A percentile compares a stretch with the other conserved stretches of the same genome.
phyloP scores from a whole-genome alignment of 208 protist genomes.

The Trypanosomatidae sp. region DNA sequence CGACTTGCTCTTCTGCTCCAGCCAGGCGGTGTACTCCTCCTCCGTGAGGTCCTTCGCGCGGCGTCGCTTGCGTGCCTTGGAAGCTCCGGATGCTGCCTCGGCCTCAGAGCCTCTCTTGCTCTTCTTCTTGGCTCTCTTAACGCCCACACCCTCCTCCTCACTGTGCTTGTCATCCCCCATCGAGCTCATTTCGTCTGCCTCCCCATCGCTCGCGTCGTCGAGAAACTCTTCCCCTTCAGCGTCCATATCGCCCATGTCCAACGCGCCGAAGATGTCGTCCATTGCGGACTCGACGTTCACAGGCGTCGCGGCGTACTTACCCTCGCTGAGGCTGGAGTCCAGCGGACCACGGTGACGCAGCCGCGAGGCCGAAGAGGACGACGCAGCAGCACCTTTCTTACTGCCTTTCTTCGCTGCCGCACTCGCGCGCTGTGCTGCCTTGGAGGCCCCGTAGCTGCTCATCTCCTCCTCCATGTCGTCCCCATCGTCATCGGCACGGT shows the following conservation, averaged over 20 bases:
- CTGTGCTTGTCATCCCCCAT: background rate
- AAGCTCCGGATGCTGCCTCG: too few species aligned
- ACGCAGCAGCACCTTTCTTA: background rate
- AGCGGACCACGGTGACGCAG: constrained; percentile 79
- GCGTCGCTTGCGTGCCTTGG: constrained; percentile 10
- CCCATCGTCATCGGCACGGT: constrained; percentile 3
- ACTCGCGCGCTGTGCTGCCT: too few species aligned
- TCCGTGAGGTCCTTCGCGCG: constrained; percentile 61
- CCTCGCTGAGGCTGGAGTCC: constrained; percentile 54
- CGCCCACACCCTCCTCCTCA: constrained; percentile 1
- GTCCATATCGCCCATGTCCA: constrained; percentile 84
- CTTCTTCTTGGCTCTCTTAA: too few species aligned
- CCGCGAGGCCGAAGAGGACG: constrained; percentile 15
- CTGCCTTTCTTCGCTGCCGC: constrained; percentile 1
- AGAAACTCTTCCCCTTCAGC: constrained; percentile 48
- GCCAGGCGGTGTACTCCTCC: constrained; percentile 67
- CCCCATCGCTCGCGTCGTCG: constrained; percentile 6
- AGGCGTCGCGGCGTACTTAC: constrained; percentile 63
- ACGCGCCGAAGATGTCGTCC: constrained; percentile 74
- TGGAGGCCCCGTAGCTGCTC: background rate
- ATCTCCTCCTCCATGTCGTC: background rate
- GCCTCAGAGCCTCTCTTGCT: too few species aligned
- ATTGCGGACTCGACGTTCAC: constrained; percentile 60
- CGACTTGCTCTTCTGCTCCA: constrained; percentile 46
- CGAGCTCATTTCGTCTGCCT: constrained; percentile 1